These are phyloP conservation scores for Fusarium continuum DNA, from an alignment of 2,329 filamentous ascomycete species.

Conservation along the genomic window DNA sequence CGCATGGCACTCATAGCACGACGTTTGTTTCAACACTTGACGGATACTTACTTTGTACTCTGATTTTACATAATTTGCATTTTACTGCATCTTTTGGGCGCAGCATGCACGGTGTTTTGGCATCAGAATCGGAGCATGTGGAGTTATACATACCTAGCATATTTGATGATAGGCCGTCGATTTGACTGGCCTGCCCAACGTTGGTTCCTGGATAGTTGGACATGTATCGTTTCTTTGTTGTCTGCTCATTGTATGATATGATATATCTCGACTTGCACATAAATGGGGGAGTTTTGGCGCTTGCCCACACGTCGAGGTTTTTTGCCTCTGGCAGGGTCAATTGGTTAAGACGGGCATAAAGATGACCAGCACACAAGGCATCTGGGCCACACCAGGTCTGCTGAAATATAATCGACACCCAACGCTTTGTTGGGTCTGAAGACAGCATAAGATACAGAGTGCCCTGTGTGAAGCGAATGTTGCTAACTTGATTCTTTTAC, in stretches of 20 bases:
- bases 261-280: constrained; percentile 30
- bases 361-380: constrained; percentile 19
- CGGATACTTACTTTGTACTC: constrained; percentile 8
- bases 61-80: constrained; percentile 13
- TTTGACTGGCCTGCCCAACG: constrained; percentile 6
- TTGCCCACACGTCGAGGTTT: constrained; percentile 2
- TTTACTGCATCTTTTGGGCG: constrained; percentile 32
- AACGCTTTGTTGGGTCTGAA: constrained; percentile 20
- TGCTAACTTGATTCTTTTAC: not conserved
- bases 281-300: constrained; percentile 27
- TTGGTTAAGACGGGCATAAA: constrained; percentile 9
- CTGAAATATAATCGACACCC: constrained; percentile 22
- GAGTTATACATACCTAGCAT: constrained; percentile 29
- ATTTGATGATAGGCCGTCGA: constrained; percentile 15
- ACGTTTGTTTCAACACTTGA: not conserved
- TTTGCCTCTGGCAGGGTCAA: constrained; percentile 7
- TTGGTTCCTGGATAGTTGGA: constrained; percentile 17
- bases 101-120: constrained; percentile 26
- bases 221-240: constrained; percentile 8
- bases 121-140: constrained; percentile 21
- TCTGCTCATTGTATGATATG: constrained; percentile 26
- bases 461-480: not conserved
- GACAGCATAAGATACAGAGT: not conserved
- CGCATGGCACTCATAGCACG: not conserved
- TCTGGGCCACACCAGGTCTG: constrained; percentile 15